phyloP scores from a whole-genome alignment of 768 basidiomycete species.

The Melanogaster broomeanus region DNA sequence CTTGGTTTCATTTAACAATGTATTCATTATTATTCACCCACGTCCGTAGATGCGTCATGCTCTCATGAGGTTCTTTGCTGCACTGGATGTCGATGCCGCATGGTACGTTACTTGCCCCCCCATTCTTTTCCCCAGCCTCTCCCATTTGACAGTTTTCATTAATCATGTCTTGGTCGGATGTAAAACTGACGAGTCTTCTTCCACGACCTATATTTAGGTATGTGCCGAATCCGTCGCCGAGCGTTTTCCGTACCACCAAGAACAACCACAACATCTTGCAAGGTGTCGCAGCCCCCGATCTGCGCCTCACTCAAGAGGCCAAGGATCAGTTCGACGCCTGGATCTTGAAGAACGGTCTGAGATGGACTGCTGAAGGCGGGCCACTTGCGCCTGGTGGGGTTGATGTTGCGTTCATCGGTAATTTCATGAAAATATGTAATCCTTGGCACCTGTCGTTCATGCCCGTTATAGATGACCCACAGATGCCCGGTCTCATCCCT shows the following conservation, averaged over 20 bases:
- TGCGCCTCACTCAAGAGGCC: slow-evolving; percentile 76
- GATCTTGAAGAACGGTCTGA: slow-evolving; percentile 87
- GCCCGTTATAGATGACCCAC: slow-evolving; percentile 68
- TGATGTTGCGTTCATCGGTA: slow-evolving; percentile 88
- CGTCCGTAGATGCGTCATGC: slow-evolving; percentile 84
- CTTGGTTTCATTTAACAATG: slow-evolving; percentile 24
- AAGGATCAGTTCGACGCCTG: slow-evolving; percentile 83
- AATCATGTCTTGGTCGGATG: neutral
- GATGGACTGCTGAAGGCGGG: slow-evolving; percentile 86
- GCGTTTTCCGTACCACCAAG: slow-evolving; percentile 90
- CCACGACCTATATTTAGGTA: slow-evolving; percentile 53
- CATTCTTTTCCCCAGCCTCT: slow-evolving; percentile 2
- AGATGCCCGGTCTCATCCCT: slow-evolving; percentile 93
- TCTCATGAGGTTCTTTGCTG: slow-evolving; percentile 80
- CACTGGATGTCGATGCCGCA: slow-evolving; percentile 77
- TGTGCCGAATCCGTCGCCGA: slow-evolving; percentile 85
- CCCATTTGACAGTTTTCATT: slow-evolving; percentile 1
- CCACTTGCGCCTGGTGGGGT: slow-evolving; percentile 82
- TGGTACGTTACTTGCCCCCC: slow-evolving; percentile 56
- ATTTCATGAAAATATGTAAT: slow-evolving; percentile 9
- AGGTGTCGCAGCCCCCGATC: slow-evolving; percentile 80
- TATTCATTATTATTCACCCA: slow-evolving; percentile 11
- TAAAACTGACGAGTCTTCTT: slow-evolving; percentile 9
- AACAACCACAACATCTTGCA: slow-evolving; percentile 96
- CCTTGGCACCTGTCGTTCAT: slow-evolving; percentile 10